Evolutionary conservation across 2,329 filamentous ascomycete species (phyloP).

Genomic region (Venturia oleaginea): DNA sequence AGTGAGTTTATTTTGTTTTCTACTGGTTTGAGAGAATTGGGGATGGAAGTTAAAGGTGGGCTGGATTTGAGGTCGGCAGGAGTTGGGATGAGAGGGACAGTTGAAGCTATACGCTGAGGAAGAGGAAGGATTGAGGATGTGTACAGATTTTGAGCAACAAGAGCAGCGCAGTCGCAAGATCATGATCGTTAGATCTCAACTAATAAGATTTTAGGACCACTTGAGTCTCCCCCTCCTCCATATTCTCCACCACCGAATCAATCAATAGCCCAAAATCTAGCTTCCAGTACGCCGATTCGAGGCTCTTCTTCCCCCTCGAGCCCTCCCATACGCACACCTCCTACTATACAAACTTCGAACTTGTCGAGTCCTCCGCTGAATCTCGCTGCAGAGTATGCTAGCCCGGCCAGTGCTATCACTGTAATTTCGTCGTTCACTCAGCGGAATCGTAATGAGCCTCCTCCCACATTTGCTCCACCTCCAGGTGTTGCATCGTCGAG

Average conservation of each 20-base stretch:
- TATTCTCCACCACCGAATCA: slow-evolving; percentile 11
- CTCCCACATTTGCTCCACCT: slow-evolving; percentile 30
- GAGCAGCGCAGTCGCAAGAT: too few relatives aligned
- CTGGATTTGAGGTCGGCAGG: not conserved
- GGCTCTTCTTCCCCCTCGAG: slow-evolving; percentile 1
- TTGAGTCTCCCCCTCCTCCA: slow-evolving; percentile 13
- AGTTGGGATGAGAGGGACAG: not conserved
- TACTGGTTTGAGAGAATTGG: not conserved
- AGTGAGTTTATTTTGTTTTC: slow-evolving; percentile 8
- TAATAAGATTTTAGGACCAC: not conserved
- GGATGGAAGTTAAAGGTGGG: not conserved
- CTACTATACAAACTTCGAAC: slow-evolving; percentile 1
- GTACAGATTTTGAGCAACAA: not conserved
- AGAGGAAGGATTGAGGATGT: not conserved
- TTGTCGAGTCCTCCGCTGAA: slow-evolving; percentile 1
- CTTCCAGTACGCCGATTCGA: not conserved
- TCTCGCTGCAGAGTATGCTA: slow-evolving; percentile 10
- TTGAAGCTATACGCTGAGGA: not conserved
- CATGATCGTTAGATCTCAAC: not conserved
- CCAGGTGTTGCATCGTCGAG: slow-evolving; percentile 19
- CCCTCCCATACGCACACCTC: not conserved
- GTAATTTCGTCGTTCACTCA: slow-evolving; percentile 1
- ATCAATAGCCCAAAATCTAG: slow-evolving; percentile 3
- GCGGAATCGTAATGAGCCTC: slow-evolving; percentile 10
- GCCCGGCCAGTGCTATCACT: slow-evolving; percentile 12